Evolutionary conservation across 257 asterid species (phyloP).

Genomic region (Solanum medicagineum): DNA sequence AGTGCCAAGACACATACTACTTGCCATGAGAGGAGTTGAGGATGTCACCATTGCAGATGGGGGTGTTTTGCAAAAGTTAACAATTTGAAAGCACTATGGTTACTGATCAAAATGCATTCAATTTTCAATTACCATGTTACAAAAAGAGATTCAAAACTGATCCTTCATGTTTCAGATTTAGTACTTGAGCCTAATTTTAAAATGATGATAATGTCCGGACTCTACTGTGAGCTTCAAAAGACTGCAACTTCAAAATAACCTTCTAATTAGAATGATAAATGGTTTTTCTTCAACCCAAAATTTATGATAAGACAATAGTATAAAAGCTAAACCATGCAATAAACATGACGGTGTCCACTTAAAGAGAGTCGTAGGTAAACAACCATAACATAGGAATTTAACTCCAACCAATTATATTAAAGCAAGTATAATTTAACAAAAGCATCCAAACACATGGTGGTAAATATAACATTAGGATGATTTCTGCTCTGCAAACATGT

Average conservation of each 20-base stretch:
- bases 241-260: neutral
- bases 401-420: neutral
- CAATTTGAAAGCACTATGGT: too few relatives aligned
- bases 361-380: neutral
- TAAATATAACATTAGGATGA: neutral
- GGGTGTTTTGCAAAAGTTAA: constrained; percentile 54
- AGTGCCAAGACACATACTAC: constrained; percentile 64
- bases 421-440: neutral
- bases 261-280: neutral
- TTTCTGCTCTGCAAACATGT: neutral
- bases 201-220: neutral
- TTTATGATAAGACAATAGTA: neutral
- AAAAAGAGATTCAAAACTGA: too few relatives aligned
- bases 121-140: too few relatives aligned
- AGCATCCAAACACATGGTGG: neutral
- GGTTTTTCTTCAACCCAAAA: neutral
- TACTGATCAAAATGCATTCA: too few relatives aligned
- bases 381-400: neutral
- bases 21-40: constrained; percentile 72
- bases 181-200: neutral
- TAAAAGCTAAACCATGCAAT: neutral
- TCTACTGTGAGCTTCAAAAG: neutral
- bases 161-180: neutral
- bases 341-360: neutral
- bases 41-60: constrained; percentile 74